These are phyloP conservation scores for Gracilaria domingensis DNA, from an alignment of 23 red algal genomes.

Conservation along the genomic window DNA sequence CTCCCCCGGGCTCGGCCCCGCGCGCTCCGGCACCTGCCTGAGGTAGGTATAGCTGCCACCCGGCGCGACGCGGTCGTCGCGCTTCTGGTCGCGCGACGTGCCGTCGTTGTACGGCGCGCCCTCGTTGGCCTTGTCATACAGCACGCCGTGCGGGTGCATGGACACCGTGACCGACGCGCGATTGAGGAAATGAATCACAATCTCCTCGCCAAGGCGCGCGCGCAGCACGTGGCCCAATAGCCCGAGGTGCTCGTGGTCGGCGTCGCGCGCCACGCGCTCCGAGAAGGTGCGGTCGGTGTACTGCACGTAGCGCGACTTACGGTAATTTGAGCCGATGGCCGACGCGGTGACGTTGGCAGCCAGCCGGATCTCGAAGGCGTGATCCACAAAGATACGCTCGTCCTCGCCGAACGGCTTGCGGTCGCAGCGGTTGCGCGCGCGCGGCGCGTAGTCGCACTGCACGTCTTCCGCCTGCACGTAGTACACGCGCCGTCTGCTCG, in stretches of 20 bases:
- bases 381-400: conserved; percentile 41
- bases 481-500: conserved; percentile 26
- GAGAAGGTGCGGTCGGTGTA: conserved; percentile 53
- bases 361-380: not conserved
- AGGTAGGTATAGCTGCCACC: conserved; percentile 31
- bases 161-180: conserved; percentile 5
- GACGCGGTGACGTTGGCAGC: conserved; percentile 8
- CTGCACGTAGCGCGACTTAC: conserved; percentile 41
- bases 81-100: conserved; percentile 13
- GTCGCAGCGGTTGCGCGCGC: conserved; percentile 12
- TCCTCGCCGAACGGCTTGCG: conserved; percentile 25
- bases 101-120: conserved; percentile 56
- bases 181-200: conserved; percentile 60
- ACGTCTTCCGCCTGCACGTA: conserved; percentile 47
- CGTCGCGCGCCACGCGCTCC: conserved; percentile 13
- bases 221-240: conserved; percentile 52
- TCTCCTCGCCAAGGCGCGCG: conserved; percentile 35
- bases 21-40: conserved; percentile 46
- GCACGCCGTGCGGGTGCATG: conserved; percentile 63
- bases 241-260: conserved; percentile 10
- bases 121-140: conserved; percentile 47
- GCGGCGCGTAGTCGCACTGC: conserved; percentile 49
- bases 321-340: conserved; percentile 44
- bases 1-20: conserved; percentile 39
- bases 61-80: conserved; percentile 17